These are phyloP conservation scores for Nannochloropsis oceanica DNA, from an alignment of 108 stramenopile species.

Conservation along the genomic window DNA sequence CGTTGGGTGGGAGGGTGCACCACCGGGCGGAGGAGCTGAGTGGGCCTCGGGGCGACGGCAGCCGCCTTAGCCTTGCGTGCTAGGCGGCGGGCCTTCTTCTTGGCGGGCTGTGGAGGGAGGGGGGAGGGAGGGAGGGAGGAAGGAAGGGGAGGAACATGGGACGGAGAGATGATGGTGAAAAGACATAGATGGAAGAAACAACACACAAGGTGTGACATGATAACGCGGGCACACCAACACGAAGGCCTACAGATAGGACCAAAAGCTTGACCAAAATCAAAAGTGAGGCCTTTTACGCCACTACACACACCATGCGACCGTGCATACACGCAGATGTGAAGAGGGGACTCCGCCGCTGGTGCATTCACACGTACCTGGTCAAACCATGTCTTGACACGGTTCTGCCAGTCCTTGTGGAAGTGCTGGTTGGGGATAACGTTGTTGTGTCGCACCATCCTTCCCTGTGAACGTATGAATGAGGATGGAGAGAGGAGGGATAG, in stretches of 20 bases:
- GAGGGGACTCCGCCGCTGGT: neutral
- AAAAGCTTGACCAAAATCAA: no score
- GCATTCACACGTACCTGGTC: conserved; percentile 37
- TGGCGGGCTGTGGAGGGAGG: conserved; percentile 53
- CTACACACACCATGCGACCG: no score
- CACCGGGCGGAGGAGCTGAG: conserved; percentile 69
- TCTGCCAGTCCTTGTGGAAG: conserved; percentile 83
- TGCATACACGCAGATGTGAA: no score
- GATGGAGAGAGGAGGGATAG: neutral
- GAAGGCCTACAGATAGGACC: no score
- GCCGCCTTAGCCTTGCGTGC: conserved; percentile 87
- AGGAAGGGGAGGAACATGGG: neutral
- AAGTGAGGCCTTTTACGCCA: no score
- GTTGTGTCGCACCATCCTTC: conserved; percentile 89
- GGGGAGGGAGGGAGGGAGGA: neutral
- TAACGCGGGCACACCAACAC: no score
- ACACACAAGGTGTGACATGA: neutral
- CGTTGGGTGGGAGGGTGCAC: conserved; percentile 91
- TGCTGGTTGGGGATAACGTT: conserved; percentile 95
- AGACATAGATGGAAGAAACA: neutral
- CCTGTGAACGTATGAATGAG: neutral
- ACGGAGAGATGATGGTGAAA: neutral
- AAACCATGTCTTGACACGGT: conserved; percentile 55
- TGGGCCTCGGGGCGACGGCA: conserved; percentile 80
- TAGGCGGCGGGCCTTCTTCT: conserved; percentile 85